Base-by-base conservation (phyloP, 495 filamentous ascomycete species). In the Podospora appendiculata region DNA sequence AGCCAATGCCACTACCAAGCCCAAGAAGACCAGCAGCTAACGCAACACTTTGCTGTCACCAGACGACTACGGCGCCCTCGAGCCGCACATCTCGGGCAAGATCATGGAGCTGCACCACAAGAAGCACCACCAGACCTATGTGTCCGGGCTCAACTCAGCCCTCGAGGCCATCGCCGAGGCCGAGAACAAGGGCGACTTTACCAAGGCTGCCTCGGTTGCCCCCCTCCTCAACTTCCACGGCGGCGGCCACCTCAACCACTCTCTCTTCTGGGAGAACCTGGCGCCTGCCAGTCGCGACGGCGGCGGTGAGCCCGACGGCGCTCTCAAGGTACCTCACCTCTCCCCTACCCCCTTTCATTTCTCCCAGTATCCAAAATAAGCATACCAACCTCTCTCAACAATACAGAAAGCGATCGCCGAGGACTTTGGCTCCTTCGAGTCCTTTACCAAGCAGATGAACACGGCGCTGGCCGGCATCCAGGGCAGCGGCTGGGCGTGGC, bases 201-300 rank as follows among this genome's bases (percentile, higher is more conserved):
- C 79, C 35, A 74, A 83, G 38, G 85, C 90, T 58, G 91, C 95
- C 59, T 79, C 86, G 8, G 72, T 94, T 41, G 89, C 91, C 63
- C 86, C 91, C 0, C 67, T 88, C 51, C 85, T 98, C 75, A 97
- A 94, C 79, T 98, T 98, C 81, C 82, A 98, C 73, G 93, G 94
- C 48, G 92, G 90, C 59, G 92, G 92, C 44, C 92, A 97, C 74
- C 67, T 93, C 63, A 97, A 96, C 78, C 92, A 97, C 79, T 79
- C 80, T 19, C 81, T 97, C 41, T 97, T 97, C 81, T 97, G 93
- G 93, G 89, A 97, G 79, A 96, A 96, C 79, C 77, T 96, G 44
- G 86, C 90, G 12, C 92, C 91, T 19, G 86, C 84, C 56, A 70
- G 65, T 63, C 60, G 73, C 48, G 69, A 69, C 13, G 72, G 93